A percentile compares a stretch with the other conserved stretches of the same genome.
phyloP scores from a whole-genome alignment of 1,284 basidiomycete genomes.

The Trametes versicolor region DNA sequence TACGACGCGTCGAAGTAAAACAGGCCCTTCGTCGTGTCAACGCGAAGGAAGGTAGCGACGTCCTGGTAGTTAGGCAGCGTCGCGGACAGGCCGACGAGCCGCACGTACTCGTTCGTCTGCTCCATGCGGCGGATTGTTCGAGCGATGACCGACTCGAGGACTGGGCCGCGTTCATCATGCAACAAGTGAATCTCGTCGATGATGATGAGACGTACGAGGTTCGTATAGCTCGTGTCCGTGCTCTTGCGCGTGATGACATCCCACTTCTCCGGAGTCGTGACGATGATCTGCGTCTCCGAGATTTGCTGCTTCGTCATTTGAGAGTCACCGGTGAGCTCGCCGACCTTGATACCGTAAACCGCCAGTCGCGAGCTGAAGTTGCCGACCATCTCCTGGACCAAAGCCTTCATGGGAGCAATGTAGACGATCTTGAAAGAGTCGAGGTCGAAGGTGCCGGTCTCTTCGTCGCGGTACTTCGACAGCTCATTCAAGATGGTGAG shows the following conservation, averaged over 20 bases:
- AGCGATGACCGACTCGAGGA: slow-evolving; percentile 93
- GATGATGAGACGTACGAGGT: slow-evolving; percentile 96
- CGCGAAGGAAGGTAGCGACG: slow-evolving; percentile 97
- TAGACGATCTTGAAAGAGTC: slow-evolving; percentile 98
- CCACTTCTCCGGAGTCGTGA: slow-evolving; percentile 99
- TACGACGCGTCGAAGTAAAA: slow-evolving; percentile 98
- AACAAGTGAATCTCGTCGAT: slow-evolving; percentile 98
- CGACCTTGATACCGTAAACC: slow-evolving; percentile 88
- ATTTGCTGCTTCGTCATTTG: slow-evolving; percentile 99
- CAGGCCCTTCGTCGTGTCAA: slow-evolving; percentile 91
- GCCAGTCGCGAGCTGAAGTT: slow-evolving; percentile 90
- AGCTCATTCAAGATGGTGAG: slow-evolving; percentile 92
- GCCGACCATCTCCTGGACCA: slow-evolving; percentile 97
- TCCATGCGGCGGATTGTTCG: slow-evolving; percentile 96
- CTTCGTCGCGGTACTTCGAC: slow-evolving; percentile 84
- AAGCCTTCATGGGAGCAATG: slow-evolving; percentile 98
- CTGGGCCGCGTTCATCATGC: slow-evolving; percentile 98
- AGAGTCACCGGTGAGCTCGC: slow-evolving; percentile 96
- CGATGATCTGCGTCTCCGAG: slow-evolving; percentile 97
- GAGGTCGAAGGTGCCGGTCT: slow-evolving; percentile 87
- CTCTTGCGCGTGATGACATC: slow-evolving; percentile 99
- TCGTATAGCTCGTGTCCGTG: slow-evolving; percentile 97
- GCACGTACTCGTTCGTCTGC: slow-evolving; percentile 92
- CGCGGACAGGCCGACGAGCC: slow-evolving; percentile 95
- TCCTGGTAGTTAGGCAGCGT: slow-evolving; percentile 99